Base-by-base conservation (phyloP, 2,329 filamentous ascomycete genomes). In the Neonectria faginata region DNA sequence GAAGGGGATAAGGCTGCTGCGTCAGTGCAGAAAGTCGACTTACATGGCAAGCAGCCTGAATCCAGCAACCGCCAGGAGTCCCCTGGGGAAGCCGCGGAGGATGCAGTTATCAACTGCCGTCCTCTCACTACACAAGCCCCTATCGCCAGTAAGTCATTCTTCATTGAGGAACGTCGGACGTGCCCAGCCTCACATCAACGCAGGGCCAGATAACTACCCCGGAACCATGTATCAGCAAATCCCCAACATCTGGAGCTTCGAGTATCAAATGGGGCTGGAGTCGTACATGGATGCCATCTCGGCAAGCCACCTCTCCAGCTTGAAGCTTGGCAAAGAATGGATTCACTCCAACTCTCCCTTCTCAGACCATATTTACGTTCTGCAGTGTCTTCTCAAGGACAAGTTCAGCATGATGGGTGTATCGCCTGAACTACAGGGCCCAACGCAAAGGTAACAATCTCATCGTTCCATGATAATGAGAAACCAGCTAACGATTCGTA, bases 231-330 rank as follows among this genome's bases (percentile, higher is more conserved):
- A 71, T 14, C 53, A 67, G 0, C 75, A 76, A 25, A 75, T 77
- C 3, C 74, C 75, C 0, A 73, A 75, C 8, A 76, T 77, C 20
- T 77, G 75, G 75, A 73, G 60, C 0, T 74, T 74, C 1, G 67
- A 75, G 18, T 77, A 77, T 33, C 75, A 77, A 14, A 77, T 76
- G 64, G 75, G 75, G 0, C 59, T 73, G 12, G 68, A 75, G 2
- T 70, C 75, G 0, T 77, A 77, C 39, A 45, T 72, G 5, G 58
- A 65, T 1, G 75, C 74, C 14, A 67, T 77, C 14, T 67, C 47
- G 3, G 73, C 73, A 8, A 70, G 67, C 2, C 25, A 71, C 16
- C 55, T 71, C 10, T 72, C 73, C 0, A 74, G 63, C 14, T 12
- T 70, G 0, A 64, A 70, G 0, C n/a, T 70, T 0, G 69, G 74